Evolutionary conservation across 2,329 filamentous ascomycete genomes (phyloP).

Genomic region (Nemania sp.): DNA sequence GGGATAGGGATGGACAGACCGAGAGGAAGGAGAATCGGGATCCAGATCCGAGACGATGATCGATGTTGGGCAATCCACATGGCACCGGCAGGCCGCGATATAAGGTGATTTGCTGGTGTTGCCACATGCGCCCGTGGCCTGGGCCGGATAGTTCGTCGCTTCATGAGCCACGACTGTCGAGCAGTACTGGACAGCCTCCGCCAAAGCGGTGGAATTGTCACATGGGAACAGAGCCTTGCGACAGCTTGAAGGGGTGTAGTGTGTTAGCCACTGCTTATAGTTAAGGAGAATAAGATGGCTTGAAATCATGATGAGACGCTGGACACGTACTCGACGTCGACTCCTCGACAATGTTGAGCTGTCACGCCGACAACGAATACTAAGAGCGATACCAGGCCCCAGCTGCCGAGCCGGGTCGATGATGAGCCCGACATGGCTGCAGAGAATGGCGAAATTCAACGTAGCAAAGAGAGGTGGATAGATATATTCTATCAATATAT

Average conservation of each 20-base stretch:
- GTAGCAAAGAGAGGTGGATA: not conserved
- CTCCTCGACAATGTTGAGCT: constrained; percentile 27
- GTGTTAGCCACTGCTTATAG: constrained; percentile 17
- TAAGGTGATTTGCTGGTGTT: constrained; percentile 28
- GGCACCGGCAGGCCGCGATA: constrained; percentile 32
- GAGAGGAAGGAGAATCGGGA: not conserved
- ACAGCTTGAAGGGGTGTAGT: constrained; percentile 20
- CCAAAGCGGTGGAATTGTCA: constrained; percentile 24
- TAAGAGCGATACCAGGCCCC: constrained; percentile 27
- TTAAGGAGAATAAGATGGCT: no score
- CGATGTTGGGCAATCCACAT: constrained; percentile 16
- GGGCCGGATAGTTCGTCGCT: constrained; percentile 33
- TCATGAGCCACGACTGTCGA: constrained; percentile 31
- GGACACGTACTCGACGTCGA: constrained; percentile 23
- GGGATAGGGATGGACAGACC: constrained; percentile 11
- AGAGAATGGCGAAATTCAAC: no score
- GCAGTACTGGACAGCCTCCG: constrained; percentile 30
- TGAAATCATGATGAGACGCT: not conserved
- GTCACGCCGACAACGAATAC: constrained; percentile 21
- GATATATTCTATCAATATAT: no score
- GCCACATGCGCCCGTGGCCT: constrained; percentile 34
- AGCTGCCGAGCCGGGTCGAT: constrained; percentile 15
- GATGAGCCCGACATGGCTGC: constrained; percentile 22
- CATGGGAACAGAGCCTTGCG: constrained; percentile 35
- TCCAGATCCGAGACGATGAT: no score